Conservation (phyloP, 768 basidiomycete genomes). For the Suillus brevipes region DNA sequence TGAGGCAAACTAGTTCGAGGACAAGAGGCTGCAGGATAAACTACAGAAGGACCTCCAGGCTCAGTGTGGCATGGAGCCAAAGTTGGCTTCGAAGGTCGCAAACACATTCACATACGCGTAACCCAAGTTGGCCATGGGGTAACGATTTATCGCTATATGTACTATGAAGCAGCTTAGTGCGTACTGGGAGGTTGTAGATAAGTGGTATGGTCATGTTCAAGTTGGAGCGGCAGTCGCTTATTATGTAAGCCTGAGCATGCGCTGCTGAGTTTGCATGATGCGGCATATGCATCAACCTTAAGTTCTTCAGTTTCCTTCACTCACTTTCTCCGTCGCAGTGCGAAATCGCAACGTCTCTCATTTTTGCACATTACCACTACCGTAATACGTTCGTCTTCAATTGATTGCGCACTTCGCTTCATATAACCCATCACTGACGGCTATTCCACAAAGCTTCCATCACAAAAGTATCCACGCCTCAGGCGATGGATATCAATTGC, state of each 20-base stretch:
- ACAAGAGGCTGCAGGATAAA: neutral
- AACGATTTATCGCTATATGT: neutral
- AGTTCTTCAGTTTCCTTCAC: too few species aligned
- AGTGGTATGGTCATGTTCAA: too few species aligned
- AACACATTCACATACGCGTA: neutral
- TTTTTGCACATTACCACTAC: too few species aligned
- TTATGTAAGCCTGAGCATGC: too few species aligned
- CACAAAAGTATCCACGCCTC: neutral
- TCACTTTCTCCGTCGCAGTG: too few species aligned
- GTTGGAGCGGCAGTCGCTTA: neutral
- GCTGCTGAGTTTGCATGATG: too few species aligned
- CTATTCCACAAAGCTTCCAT: too few species aligned
- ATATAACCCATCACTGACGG: too few species aligned
- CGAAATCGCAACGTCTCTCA: too few species aligned
- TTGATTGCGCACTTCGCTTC: too few species aligned
- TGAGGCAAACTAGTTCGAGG: neutral
- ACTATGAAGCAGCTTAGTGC: neutral
- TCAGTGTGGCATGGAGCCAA: neutral
- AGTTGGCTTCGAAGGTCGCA: neutral
- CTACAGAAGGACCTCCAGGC: neutral
- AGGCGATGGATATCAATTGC: conserved; percentile 21
- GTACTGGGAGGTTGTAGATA: neutral
- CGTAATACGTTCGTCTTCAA: too few species aligned
- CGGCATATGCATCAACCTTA: too few species aligned
- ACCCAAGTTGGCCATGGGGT: neutral